Conservation (phyloP, 164 flowering plant genomes). For the Echeveria elegans region DNA sequence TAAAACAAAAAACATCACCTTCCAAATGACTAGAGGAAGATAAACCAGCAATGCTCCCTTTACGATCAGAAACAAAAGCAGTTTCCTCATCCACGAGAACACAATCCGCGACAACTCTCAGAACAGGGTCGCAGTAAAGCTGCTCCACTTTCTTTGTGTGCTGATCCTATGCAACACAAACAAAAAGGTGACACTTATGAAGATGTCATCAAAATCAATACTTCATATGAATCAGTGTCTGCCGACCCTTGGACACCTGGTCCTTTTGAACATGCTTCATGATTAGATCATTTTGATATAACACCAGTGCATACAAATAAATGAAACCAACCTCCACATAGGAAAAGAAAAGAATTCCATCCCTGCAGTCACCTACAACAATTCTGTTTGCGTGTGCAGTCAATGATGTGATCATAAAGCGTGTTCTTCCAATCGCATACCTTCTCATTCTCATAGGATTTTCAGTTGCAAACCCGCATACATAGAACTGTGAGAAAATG, state of each 20-base stretch:
- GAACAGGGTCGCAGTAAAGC: constrained; percentile 76
- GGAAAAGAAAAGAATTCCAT: constrained; percentile 84
- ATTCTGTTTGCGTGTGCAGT: constrained; percentile 65
- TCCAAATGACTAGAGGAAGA: constrained; percentile 47
- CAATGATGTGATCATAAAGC: constrained; percentile 66
- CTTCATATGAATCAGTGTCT: background rate
- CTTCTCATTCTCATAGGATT: constrained; percentile 57
- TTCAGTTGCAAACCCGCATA: constrained; percentile 73
- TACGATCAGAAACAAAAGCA: constrained; percentile 84
- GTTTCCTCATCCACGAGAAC: constrained; percentile 67
- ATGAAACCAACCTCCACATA: constrained; percentile 60
- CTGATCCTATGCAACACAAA: constrained; percentile 21
- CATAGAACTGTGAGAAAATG: constrained; percentile 54
- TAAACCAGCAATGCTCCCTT: constrained; percentile 68
- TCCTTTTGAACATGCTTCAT: background rate
- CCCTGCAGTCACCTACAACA: constrained; percentile 98
- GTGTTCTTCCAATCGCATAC: constrained; percentile 65
- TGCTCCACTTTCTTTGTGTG: constrained; percentile 70
- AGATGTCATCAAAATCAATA: background rate
- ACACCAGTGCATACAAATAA: background rate
- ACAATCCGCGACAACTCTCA: constrained; percentile 89
- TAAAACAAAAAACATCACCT: constrained; percentile 26
- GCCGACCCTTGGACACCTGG: background rate
- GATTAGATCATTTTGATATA: background rate
- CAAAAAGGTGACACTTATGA: background rate